These are phyloP conservation scores for Craterostigma plantagineum DNA, from an alignment of 257 asterid genomes.

Conservation along the genomic window DNA sequence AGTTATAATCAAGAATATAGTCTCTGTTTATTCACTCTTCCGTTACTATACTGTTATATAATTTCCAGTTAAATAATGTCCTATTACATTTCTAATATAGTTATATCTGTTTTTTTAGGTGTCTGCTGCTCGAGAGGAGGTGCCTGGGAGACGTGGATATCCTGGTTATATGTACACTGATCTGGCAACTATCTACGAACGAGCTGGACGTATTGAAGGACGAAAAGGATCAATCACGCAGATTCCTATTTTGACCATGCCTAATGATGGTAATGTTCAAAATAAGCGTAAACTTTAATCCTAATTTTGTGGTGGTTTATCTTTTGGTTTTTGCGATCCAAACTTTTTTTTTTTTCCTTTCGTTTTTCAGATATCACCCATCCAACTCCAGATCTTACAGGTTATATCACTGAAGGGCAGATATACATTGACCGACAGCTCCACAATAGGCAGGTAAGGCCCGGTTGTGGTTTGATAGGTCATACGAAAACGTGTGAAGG, in stretches of 20 bases:
- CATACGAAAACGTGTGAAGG: background rate
- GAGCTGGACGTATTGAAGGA: constrained; percentile 80
- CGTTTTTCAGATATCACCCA: constrained; percentile 69
- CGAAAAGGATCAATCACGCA: constrained; percentile 70
- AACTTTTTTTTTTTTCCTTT: constrained; percentile 1
- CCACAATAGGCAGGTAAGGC: constrained; percentile 39
- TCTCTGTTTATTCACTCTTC: background rate
- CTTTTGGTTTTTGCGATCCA: no score
- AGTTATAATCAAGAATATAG: no score
- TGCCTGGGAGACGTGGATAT: constrained; percentile 83
- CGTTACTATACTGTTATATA: no score
- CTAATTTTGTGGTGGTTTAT: no score
- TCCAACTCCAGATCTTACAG: constrained; percentile 99
- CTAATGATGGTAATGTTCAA: constrained; percentile 41
- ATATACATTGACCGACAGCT: constrained; percentile 96
- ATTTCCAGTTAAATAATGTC: no score
- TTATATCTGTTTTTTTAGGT: constrained; percentile 16
- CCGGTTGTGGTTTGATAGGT: background rate
- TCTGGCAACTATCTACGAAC: constrained; percentile 66
- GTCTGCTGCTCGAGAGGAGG: constrained; percentile 76
- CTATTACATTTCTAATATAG: no score
- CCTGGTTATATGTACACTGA: constrained; percentile 83
- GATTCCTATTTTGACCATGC: constrained; percentile 71
- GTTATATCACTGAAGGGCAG: constrained; percentile 98
- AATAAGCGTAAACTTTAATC: no score